Conservation (phyloP, 164 flowering plant species). For the Macadamia tetraphylla region DNA sequence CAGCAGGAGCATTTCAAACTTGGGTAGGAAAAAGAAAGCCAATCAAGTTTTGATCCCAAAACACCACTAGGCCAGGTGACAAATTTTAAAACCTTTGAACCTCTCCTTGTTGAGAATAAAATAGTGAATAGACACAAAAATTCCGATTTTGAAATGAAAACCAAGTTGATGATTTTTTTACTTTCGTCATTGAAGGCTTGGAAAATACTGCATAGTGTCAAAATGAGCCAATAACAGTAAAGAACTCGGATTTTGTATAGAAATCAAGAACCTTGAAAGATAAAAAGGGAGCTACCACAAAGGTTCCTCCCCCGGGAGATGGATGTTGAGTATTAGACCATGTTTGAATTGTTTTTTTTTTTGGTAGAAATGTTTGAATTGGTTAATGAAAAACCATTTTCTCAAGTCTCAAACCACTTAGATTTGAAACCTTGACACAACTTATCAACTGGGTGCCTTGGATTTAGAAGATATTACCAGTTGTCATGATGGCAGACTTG, state of each 20-base stretch:
- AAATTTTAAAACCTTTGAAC: background rate
- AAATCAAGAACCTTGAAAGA: too few species aligned
- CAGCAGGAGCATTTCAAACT: background rate
- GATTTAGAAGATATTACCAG: constrained; percentile 41
- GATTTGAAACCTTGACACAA: background rate
- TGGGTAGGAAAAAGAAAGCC: background rate
- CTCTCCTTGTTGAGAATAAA: background rate
- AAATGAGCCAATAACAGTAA: background rate
- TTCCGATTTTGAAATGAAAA: background rate
- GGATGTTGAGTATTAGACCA: too few species aligned
- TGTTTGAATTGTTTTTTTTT: too few species aligned
- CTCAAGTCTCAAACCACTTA: too few species aligned
- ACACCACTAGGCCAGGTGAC: background rate
- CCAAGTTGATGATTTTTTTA: background rate
- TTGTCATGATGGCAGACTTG: constrained; percentile 83
- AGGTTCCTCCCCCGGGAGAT: too few species aligned
- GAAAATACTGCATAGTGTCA: background rate
- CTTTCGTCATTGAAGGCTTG: background rate
- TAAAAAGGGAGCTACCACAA: too few species aligned
- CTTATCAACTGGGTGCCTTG: background rate
- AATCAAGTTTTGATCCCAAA: background rate
- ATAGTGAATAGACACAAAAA: background rate
- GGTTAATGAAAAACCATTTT: too few species aligned
- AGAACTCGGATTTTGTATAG: too few species aligned
- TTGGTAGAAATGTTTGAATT: too few species aligned